phyloP scores from a whole-genome alignment of 139 green algal genomes.

The Tetraselmis chui region DNA sequence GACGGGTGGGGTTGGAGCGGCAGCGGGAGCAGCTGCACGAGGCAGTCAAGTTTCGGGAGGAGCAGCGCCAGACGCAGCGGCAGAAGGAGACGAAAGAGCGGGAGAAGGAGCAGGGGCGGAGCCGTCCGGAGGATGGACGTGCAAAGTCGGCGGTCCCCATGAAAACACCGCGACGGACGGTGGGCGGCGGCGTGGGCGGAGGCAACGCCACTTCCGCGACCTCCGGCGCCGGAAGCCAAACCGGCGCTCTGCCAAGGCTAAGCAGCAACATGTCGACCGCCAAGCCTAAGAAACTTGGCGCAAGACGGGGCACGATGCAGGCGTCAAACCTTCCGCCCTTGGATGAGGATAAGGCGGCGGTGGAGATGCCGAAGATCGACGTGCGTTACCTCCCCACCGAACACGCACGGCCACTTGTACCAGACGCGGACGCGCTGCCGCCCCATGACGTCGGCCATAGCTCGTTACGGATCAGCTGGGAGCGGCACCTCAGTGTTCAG shows the following conservation, averaged over 20 bases:
- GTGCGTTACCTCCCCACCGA: background rate
- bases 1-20: background rate
- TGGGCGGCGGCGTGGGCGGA: too few species aligned
- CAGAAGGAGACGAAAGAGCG: background rate
- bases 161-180: too few species aligned
- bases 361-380: background rate
- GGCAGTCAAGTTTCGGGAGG: background rate
- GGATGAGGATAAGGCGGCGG: background rate
- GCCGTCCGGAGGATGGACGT: too few species aligned
- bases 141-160: too few species aligned
- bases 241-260: too few species aligned
- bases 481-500: background rate
- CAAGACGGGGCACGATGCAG: background rate
- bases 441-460: background rate
- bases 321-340: background rate
- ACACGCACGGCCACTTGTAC: background rate
- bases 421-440: background rate
- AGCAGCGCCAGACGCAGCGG: background rate
- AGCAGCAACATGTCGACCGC: background rate
- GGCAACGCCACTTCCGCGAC: too few species aligned
- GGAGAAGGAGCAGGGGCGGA: background rate
- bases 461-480: background rate
- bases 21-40: background rate
- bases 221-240: too few species aligned
- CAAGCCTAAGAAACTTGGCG: background rate